Evolutionary conservation across 2,329 filamentous ascomycete genomes (phyloP), one percentile per base, ranked within the genome.

Genomic region (Trichoderma simmonsii): DNA sequence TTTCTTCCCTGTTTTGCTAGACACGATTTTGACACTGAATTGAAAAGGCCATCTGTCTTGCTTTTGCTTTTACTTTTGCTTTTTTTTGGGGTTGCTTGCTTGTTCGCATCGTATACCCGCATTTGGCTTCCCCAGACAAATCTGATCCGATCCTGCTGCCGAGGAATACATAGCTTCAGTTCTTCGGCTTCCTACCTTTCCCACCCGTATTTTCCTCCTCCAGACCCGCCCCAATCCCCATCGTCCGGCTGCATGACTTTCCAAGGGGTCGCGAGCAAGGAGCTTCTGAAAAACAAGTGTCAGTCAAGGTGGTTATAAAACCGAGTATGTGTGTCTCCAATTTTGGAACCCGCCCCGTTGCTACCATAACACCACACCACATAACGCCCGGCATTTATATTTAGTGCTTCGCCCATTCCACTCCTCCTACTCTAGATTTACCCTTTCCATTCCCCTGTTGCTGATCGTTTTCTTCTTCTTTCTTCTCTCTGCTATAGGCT

Each of bases 401-500:
- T 70, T 62, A 70, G 57, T 62, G 24, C 66, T 70, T 69, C 66
- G n/a, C 56, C 66, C 39, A 62, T 70, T 70, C 66, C 66, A 36
- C 30, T 62, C 57, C 39, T 28, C 6, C 15, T n/a, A 32, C 34
- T 61, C 14, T 14, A 51, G 39, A 36, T 57, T n/a, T 62, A 9
- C n/a, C 21, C 43, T 62, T 62, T 43, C 9, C 57, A 28, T 26
- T 54, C 24, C 28, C 36, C 28, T n/a, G 39, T 32, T 51, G 14
- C 1, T 18, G 1, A n/a, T 51, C 28, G 15, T 51, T 8, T 34
- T 14, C 11, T 11, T 30, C 24, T 26, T 48, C 18, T 11, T 26
- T 8, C 24, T 28, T 39, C 14, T 39, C 14, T 18, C 28, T 32
- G 6, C 15, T 39, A 15, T 51, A n/a, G 14, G 34, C 36, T 36